A percentile compares a stretch with the other conserved stretches of the same genome.
Evolutionary conservation across 2,329 filamentous ascomycete species (phyloP).

Genomic region (Paramyrothecium roridum): DNA sequence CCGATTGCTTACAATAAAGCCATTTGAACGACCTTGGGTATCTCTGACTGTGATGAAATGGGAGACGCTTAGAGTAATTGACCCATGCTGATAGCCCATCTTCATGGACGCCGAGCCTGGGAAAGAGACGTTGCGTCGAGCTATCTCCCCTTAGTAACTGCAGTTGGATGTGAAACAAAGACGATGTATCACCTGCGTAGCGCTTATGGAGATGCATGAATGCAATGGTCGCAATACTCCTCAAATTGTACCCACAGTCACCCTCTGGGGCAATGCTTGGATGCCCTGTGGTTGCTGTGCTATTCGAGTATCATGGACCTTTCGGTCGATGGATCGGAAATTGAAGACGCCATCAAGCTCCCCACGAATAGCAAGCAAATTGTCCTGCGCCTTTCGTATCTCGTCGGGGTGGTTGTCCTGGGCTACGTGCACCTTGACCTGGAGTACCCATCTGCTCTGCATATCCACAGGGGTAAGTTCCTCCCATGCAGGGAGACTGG

Average conservation of each 20-base stretch:
- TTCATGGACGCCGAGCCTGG: not conserved
- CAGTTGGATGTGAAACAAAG: not conserved
- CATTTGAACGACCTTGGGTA: not conserved
- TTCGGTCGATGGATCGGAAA: slow-evolving; percentile 49
- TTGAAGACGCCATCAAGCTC: slow-evolving; percentile 51
- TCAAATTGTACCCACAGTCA: slow-evolving; percentile 29
- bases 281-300: slow-evolving; percentile 32
- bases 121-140: not conserved
- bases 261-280: slow-evolving; percentile 33
- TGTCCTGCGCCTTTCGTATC: slow-evolving; percentile 51
- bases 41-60: not conserved
- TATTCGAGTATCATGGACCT: slow-evolving; percentile 50
- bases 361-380: slow-evolving; percentile 40
- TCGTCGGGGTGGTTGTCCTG: slow-evolving; percentile 58
- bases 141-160: not conserved
- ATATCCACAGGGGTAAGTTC: slow-evolving; percentile 45
- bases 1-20: not conserved
- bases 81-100: not conserved
- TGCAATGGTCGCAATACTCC: not conserved
- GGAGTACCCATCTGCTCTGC: slow-evolving; percentile 51
- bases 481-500: slow-evolving; percentile 42
- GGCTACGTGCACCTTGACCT: slow-evolving; percentile 49
- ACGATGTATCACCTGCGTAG: not conserved
- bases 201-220: not conserved
- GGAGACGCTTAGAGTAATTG: not conserved